Conservation (phyloP, 2,329 filamentous ascomycete species). For the Fusarium pilosicola region DNA sequence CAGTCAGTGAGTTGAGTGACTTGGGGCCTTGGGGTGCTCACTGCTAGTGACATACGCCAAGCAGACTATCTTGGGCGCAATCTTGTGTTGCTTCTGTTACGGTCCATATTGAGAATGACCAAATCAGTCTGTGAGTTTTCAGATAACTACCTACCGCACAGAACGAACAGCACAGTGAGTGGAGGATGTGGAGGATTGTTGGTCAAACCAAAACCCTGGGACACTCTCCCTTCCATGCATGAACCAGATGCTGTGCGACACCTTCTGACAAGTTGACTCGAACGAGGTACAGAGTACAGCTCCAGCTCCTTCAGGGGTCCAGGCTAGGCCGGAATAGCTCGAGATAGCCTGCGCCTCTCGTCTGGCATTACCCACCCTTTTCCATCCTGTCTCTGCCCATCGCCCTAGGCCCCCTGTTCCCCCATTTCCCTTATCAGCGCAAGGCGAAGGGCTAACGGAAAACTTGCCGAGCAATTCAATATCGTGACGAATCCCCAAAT, state of each 20-base stretch:
- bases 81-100: slow-evolving; percentile 25
- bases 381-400: neutral
- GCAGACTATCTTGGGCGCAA: slow-evolving; percentile 8
- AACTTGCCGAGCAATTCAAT: slow-evolving; percentile 11
- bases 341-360: slow-evolving; percentile 30
- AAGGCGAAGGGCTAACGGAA: slow-evolving; percentile 1
- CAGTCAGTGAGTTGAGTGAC: neutral
- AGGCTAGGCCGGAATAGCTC: slow-evolving; percentile 4
- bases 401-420: neutral
- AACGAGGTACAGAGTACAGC: neutral
- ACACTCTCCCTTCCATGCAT: slow-evolving; percentile 13
- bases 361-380: slow-evolving; percentile 15
- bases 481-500: neutral
- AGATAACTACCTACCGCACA: neutral
- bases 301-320: slow-evolving; percentile 25
- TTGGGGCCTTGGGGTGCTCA: neutral
- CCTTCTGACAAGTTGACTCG: slow-evolving; percentile 12
- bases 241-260: slow-evolving; percentile 26
- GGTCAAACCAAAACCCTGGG: slow-evolving; percentile 30
- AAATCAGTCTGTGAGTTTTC: neutral
- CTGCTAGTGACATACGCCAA: slow-evolving; percentile 34
- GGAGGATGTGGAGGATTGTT: neutral
- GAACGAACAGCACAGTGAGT: neutral
- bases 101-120: neutral
- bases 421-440: slow-evolving; percentile 26